A percentile compares a stretch with the other conserved stretches of the same genome.
These are phyloP conservation scores for Solanum bulbocastanum DNA, from an alignment of 257 asterid species.

Conservation along the genomic window DNA sequence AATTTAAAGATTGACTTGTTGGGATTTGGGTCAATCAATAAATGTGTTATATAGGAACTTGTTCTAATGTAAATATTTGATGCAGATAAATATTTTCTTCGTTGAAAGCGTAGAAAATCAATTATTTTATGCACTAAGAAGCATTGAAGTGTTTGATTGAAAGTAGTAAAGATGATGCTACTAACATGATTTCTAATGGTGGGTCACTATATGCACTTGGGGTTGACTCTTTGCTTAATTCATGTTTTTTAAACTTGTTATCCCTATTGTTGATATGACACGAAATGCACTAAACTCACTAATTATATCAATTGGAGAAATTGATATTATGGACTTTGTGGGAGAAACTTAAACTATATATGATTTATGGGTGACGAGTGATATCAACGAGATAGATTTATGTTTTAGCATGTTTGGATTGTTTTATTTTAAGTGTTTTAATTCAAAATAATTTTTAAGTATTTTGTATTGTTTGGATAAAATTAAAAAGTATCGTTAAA, in stretches of 20 bases:
- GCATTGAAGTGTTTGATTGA: background rate
- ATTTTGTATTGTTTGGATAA: too few relatives aligned
- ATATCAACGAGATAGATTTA: background rate
- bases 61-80: fast-evolving
- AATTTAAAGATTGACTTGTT: background rate
- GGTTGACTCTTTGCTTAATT: background rate
- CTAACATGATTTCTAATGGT: background rate
- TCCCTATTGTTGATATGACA: background rate
- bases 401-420: background rate
- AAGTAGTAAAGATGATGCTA: background rate
- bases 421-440: too few relatives aligned
- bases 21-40: background rate
- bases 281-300: background rate
- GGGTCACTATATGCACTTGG: background rate
- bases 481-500: too few relatives aligned
- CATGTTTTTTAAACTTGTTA: background rate
- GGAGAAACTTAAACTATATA: background rate
- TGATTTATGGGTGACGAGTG: background rate
- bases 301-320: background rate
- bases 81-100: background rate
- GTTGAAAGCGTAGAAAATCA: background rate
- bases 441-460: too few relatives aligned
- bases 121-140: background rate
- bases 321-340: background rate
- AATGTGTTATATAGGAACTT: background rate